These are phyloP conservation scores for Phytophthora quininea DNA, from an alignment of 352 stramenopile species.

Conservation along the genomic window DNA sequence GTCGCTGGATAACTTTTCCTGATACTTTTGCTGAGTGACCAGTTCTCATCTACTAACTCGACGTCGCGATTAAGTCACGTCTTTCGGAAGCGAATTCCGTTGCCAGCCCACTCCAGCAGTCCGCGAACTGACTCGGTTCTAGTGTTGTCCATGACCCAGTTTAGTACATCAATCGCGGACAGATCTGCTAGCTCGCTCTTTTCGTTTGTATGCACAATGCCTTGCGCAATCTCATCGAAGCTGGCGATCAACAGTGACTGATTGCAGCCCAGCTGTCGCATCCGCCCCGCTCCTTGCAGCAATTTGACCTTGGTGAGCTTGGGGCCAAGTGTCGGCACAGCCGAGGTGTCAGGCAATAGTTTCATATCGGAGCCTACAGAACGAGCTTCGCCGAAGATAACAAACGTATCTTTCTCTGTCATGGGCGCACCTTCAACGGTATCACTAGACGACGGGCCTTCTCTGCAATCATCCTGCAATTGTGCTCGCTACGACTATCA, in stretches of 20 bases:
- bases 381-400: constrained; percentile 91
- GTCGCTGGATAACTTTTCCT: constrained; percentile 21
- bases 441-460: constrained; percentile 46
- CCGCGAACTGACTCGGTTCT: constrained; percentile 62
- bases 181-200: constrained; percentile 13
- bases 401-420: constrained; percentile 84
- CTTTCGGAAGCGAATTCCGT: constrained; percentile 72
- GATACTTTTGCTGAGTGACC: constrained; percentile 53
- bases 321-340: constrained; percentile 84
- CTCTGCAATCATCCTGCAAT: constrained; percentile 86
- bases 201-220: constrained; percentile 34
- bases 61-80: constrained; percentile 21
- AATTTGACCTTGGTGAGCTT: constrained; percentile 92
- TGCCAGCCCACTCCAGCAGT: constrained; percentile 79
- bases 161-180: constrained; percentile 59
- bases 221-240: constrained; percentile 70
- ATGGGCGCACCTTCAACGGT: constrained; percentile 68
- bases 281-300: constrained; percentile 91
- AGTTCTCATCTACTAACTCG: constrained; percentile 57
- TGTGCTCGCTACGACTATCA: constrained; percentile 50
- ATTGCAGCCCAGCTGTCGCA: constrained; percentile 75
- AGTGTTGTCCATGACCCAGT: constrained; percentile 91
- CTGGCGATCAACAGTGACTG: constrained; percentile 78
- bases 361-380: constrained; percentile 91
- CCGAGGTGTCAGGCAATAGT: constrained; percentile 62